phyloP scores from a whole-genome alignment of 1,284 basidiomycete species.

The Ustilago nuda region DNA sequence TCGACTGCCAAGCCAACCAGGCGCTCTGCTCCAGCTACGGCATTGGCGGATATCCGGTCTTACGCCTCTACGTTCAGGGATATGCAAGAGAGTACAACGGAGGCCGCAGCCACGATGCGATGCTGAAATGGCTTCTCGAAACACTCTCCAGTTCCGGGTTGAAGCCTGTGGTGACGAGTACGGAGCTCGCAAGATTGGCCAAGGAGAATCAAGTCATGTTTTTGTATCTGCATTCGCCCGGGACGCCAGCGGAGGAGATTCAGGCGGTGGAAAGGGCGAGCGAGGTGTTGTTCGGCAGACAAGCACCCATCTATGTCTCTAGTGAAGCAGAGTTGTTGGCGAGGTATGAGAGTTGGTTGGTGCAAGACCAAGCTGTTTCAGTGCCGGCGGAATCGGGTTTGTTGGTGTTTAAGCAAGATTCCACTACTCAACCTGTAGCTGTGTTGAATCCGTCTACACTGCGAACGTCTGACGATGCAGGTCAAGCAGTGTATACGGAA shows the following conservation, averaged over 20 bases:
- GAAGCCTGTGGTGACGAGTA: constrained; percentile 29
- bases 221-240: constrained; percentile 57
- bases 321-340: constrained; percentile 50
- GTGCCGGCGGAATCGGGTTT: constrained; percentile 45
- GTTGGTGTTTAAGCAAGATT: constrained; percentile 66
- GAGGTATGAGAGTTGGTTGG: constrained; percentile 32
- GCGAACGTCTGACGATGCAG: constrained; percentile 12
- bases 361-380: constrained; percentile 15
- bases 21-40: constrained; percentile 51
- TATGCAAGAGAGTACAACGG: constrained; percentile 54
- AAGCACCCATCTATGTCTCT: constrained; percentile 46
- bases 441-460: constrained; percentile 37
- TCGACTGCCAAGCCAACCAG: constrained; percentile 61
- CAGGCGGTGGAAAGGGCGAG: constrained; percentile 36
- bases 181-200: constrained; percentile 32
- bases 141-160: constrained; percentile 51
- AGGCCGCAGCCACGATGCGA: constrained; percentile 56
- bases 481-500: constrained; percentile 19
- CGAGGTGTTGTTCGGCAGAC: constrained; percentile 27
- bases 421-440: constrained; percentile 36
- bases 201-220: constrained; percentile 59
- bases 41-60: constrained; percentile 57
- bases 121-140: constrained; percentile 62
- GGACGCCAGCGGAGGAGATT: constrained; percentile 31
- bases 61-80: constrained; percentile 62